Percentiles rank a stretch among this genome's conserved stretches.
Evolutionary conservation across 2,329 filamentous ascomycete species (phyloP).

Genomic region (Trichoderma guizhouense): DNA sequence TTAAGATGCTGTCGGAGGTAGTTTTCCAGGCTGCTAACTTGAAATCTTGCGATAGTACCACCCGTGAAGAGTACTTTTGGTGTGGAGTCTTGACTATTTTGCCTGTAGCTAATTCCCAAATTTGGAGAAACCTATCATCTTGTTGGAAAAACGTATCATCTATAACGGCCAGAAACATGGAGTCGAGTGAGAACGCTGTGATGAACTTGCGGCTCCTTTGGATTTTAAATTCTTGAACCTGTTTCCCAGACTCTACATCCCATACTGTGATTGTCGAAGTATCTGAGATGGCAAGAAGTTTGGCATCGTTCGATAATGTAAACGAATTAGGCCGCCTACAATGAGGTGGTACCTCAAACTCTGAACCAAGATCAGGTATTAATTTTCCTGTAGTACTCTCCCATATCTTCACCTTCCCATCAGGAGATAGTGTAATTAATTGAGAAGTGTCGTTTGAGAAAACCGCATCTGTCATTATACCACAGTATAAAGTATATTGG

Average conservation of each 20-base stretch:
- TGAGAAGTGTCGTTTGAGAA: background rate
- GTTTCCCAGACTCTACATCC: background rate
- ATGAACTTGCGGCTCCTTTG: accelerated
- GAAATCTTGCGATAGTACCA: background rate
- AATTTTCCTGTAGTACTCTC: background rate
- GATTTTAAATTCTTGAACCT: background rate
- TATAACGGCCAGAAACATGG: background rate
- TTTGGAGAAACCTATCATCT: background rate
- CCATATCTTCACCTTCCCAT: background rate
- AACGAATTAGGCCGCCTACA: too few relatives aligned
- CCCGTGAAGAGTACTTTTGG: too few relatives aligned
- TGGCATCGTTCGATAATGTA: background rate
- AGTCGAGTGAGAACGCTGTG: background rate
- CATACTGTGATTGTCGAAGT: background rate
- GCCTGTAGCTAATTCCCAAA: background rate
- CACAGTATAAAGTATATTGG: background rate
- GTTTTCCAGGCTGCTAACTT: background rate
- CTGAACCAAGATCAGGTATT: background rate
- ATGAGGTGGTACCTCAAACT: background rate
- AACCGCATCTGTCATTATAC: background rate
- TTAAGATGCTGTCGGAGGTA: background rate
- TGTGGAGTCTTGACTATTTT: background rate
- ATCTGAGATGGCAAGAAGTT: background rate
- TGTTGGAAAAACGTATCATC: background rate
- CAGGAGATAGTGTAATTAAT: background rate